Conservation (phyloP, 2,329 filamentous ascomycete genomes). For the Zarea fungicola region DNA sequence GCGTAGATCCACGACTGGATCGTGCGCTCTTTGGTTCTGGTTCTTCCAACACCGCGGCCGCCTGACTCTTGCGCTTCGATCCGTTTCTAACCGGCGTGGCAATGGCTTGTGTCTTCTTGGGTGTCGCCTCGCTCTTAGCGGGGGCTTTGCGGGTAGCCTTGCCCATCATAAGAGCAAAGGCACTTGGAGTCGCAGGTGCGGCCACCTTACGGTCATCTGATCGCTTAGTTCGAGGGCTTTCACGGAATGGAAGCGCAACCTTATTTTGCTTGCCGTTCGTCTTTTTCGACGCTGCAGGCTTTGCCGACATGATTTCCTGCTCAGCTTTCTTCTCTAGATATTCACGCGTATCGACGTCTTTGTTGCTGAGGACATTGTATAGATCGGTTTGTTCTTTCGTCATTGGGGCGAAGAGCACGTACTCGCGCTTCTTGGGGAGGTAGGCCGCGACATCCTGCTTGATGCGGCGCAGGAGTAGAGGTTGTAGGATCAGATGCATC, state of each 20-base stretch:
- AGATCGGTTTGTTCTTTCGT: constrained; percentile 86
- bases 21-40: constrained; percentile 62
- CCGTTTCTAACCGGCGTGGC: constrained; percentile 19
- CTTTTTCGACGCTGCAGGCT: constrained; percentile 12
- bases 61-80: constrained; percentile 28
- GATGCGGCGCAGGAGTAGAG: constrained; percentile 78
- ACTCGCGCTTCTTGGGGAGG: constrained; percentile 94
- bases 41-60: constrained; percentile 25
- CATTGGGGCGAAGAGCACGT: constrained; percentile 89
- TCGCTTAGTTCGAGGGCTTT: constrained; percentile 30
- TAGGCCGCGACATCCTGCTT: constrained; percentile 90
- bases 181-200: constrained; percentile 31
- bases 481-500: constrained; percentile 88
- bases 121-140: constrained; percentile 21
- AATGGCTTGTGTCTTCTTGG: constrained; percentile 7
- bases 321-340: constrained; percentile 78
- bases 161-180: constrained; percentile 48
- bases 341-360: constrained; percentile 56
- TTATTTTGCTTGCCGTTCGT: constrained; percentile 18
- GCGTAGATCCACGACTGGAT: constrained; percentile 70
- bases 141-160: constrained; percentile 17
- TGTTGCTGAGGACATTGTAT: constrained; percentile 63
- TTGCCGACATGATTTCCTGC: constrained; percentile 48
- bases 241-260: constrained; percentile 30
- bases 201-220: constrained; percentile 16